Evolutionary conservation across 2,329 filamentous ascomycete genomes (phyloP).

Genomic region (Xylariomycetidae sp.): DNA sequence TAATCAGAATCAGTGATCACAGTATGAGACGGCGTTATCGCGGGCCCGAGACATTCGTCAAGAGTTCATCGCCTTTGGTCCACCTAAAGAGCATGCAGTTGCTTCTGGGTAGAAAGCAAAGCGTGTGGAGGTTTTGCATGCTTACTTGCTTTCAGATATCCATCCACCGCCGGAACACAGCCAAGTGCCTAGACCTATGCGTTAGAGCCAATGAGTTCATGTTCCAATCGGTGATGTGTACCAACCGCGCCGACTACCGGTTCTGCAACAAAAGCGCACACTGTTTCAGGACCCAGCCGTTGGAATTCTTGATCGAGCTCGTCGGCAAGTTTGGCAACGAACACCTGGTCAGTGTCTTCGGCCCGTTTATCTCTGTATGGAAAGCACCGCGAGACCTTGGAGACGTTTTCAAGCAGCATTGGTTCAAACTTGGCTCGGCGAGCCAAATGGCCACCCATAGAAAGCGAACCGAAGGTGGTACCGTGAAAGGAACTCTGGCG

Average conservation of each 20-base stretch:
- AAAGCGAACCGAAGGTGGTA: slow-evolving; percentile 63
- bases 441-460: slow-evolving; percentile 56
- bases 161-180: slow-evolving; percentile 59
- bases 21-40: too few species aligned
- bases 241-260: slow-evolving; percentile 67
- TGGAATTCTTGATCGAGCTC: slow-evolving; percentile 67
- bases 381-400: slow-evolving; percentile 62
- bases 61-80: too few species aligned
- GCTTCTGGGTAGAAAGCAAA: too few species aligned
- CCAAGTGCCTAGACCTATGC: slow-evolving; percentile 42
- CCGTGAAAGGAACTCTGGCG: slow-evolving; percentile 68
- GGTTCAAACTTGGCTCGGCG: slow-evolving; percentile 60
- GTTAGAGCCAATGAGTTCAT: slow-evolving; percentile 3
- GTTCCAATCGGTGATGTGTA: slow-evolving; percentile 2
- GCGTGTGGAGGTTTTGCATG: too few species aligned
- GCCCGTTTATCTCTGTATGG: slow-evolving; percentile 53
- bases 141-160: slow-evolving; percentile 67
- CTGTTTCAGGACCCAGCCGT: slow-evolving; percentile 56
- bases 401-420: slow-evolving; percentile 53
- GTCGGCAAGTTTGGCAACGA: slow-evolving; percentile 54
- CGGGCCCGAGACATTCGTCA: too few species aligned
- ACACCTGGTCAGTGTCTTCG: slow-evolving; percentile 52
- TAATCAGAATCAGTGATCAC: too few species aligned
- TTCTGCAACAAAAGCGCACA: slow-evolving; percentile 70
- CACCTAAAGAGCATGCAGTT: too few species aligned